Evolutionary conservation across 108 stramenopile genomes (phyloP).

Genomic region (Nitzschia sp.): DNA sequence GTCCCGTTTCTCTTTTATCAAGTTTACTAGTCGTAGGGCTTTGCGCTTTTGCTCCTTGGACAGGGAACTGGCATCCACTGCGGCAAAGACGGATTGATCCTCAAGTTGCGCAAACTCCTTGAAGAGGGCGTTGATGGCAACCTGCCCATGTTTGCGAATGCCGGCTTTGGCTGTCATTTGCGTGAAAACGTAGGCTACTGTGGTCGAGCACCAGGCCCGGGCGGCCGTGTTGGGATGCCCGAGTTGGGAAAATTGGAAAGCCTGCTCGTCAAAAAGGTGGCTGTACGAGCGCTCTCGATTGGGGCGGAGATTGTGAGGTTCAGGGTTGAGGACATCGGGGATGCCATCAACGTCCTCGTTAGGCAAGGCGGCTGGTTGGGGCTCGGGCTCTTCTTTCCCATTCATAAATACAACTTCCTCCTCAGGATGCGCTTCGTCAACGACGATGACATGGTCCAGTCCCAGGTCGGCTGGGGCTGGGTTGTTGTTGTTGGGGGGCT

Average conservation of each 20-base stretch:
- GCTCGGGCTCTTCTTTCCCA: too few species aligned
- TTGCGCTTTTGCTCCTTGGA: conserved; percentile 19
- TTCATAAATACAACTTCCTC: too few species aligned
- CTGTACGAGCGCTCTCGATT: not conserved
- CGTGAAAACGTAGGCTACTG: not conserved
- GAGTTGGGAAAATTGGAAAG: too few species aligned
- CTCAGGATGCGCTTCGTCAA: too few species aligned
- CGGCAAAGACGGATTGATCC: conserved; percentile 29
- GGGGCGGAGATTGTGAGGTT: not conserved
- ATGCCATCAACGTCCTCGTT: not conserved
- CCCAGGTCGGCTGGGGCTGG: not conserved
- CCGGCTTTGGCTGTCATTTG: conserved; percentile 14
- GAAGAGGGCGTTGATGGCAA: conserved; percentile 26
- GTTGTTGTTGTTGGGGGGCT: not conserved
- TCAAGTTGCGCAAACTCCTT: conserved; percentile 47
- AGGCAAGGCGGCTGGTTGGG: not conserved
- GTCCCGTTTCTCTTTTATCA: conserved; percentile 44
- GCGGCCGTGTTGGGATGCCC: too few species aligned
- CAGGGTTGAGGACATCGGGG: too few species aligned
- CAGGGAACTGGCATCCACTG: conserved; percentile 12
- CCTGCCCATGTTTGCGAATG: conserved; percentile 36
- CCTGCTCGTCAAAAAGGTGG: not conserved
- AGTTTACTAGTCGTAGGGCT: conserved; percentile 43
- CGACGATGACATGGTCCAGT: too few species aligned
- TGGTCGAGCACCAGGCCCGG: too few species aligned